phyloP scores from a whole-genome alignment of 768 basidiomycete genomes.

The Clitopilus hobsonii region DNA sequence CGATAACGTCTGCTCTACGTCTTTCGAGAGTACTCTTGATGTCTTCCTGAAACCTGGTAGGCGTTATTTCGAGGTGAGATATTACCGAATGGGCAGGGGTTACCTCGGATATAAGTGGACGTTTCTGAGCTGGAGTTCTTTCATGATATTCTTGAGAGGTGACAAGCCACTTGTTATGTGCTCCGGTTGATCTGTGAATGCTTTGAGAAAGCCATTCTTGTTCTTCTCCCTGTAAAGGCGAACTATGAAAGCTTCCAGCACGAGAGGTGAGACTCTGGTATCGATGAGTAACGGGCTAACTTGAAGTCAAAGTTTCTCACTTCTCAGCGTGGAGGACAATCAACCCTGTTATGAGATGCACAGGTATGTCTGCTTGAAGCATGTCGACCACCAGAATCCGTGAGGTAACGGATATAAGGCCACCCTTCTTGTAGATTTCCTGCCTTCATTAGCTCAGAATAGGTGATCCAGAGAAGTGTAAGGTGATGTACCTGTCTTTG shows the following conservation, averaged over 20 bases:
- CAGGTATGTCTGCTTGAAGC: slow-evolving; percentile 82
- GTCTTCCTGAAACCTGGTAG: slow-evolving; percentile 78
- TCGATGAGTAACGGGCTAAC: neutral
- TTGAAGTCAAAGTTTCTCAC: slow-evolving; percentile 33
- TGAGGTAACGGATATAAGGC: slow-evolving; percentile 88
- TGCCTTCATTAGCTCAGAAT: slow-evolving; percentile 46
- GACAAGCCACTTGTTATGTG: slow-evolving; percentile 90
- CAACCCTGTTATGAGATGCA: slow-evolving; percentile 82
- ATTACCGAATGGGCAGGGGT: neutral
- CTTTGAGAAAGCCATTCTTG: slow-evolving; percentile 87
- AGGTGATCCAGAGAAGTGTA: neutral
- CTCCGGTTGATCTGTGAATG: slow-evolving; percentile 96
- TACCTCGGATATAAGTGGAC: slow-evolving; percentile 80
- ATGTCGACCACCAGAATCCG: slow-evolving; percentile 95
- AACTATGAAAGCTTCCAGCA: slow-evolving; percentile 89
- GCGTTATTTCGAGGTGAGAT: slow-evolving; percentile 1
- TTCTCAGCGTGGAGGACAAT: slow-evolving; percentile 88
- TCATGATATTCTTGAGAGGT: slow-evolving; percentile 88
- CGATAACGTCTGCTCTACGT: slow-evolving; percentile 86
- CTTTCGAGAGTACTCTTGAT: slow-evolving; percentile 80
- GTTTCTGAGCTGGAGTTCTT: slow-evolving; percentile 83
- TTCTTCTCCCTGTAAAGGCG: slow-evolving; percentile 90
- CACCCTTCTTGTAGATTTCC: slow-evolving; percentile 82
- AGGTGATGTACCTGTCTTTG: slow-evolving; percentile 66
- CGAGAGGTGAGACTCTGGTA: slow-evolving; percentile 74